Evolutionary conservation across 2,329 filamentous ascomycete genomes (phyloP).

Genomic region (Plectosphaerella sp.): DNA sequence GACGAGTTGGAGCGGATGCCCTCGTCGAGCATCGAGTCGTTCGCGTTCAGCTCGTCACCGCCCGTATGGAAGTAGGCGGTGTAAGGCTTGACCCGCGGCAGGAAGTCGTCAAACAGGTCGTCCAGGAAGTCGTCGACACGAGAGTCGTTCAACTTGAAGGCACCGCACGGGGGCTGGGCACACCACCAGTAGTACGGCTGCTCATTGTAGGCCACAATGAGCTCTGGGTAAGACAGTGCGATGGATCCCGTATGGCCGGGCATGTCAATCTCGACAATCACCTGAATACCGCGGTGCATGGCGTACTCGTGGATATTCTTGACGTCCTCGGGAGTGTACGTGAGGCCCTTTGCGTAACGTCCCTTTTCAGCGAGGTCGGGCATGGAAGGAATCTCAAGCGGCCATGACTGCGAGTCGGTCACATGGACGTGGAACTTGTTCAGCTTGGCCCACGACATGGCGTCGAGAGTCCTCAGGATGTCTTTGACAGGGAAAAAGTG

Average conservation of each 20-base stretch:
- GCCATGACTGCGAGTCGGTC: conserved; percentile 83
- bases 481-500: conserved; percentile 65
- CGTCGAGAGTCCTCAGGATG: conserved; percentile 73
- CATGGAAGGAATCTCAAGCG: conserved; percentile 71
- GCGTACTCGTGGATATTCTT: conserved; percentile 66
- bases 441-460: conserved; percentile 73
- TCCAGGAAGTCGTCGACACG: conserved; percentile 68
- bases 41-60: conserved; percentile 79
- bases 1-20: conserved; percentile 64
- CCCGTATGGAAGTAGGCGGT: conserved; percentile 78
- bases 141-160: conserved; percentile 71
- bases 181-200: conserved; percentile 56
- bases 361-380: conserved; percentile 69
- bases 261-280: conserved; percentile 76
- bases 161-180: conserved; percentile 60
- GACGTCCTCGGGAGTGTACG: conserved; percentile 65
- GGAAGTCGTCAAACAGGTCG: conserved; percentile 67
- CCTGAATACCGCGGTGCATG: conserved; percentile 61
- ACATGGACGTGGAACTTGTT: conserved; percentile 78
- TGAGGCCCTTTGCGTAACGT: conserved; percentile 63
- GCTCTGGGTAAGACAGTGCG: conserved; percentile 61
- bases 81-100: conserved; percentile 67
- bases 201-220: conserved; percentile 61
- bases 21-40: conserved; percentile 70
- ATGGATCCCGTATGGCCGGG: conserved; percentile 74